Conservation (phyloP, 2,329 filamentous ascomycete species). For the Cercospora berteroae region DNA sequence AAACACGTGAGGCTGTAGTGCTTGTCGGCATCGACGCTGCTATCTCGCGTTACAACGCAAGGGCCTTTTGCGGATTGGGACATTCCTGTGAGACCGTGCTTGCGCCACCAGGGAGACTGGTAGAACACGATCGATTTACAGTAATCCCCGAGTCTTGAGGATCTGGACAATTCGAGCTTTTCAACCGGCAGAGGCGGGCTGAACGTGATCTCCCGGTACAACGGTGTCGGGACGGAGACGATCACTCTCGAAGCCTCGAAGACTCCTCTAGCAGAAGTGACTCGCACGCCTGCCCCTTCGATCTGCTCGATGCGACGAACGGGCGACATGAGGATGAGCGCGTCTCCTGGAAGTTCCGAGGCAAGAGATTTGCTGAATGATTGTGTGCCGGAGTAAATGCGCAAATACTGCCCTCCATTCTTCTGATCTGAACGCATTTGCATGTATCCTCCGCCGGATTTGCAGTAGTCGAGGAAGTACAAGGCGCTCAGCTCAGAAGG, state of each 20-base stretch:
- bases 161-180: slow-evolving; percentile 37
- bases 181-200: slow-evolving; percentile 45
- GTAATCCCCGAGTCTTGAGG: slow-evolving; percentile 46
- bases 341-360: slow-evolving; percentile 32
- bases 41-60: slow-evolving; percentile 49
- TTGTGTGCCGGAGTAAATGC: slow-evolving; percentile 51
- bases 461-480: slow-evolving; percentile 58
- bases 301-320: slow-evolving; percentile 26
- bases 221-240: slow-evolving; percentile 49
- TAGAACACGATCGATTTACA: slow-evolving; percentile 54
- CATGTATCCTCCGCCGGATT: slow-evolving; percentile 52
- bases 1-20: slow-evolving; percentile 44
- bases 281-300: slow-evolving; percentile 19
- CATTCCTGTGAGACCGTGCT: slow-evolving; percentile 47
- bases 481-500: slow-evolving; percentile 52
- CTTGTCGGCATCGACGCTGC: slow-evolving; percentile 32
- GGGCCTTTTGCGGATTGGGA: slow-evolving; percentile 48
- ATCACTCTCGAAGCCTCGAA: slow-evolving; percentile 49
- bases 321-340: slow-evolving; percentile 26
- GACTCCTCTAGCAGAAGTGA: slow-evolving; percentile 33
- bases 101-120: slow-evolving; percentile 48
- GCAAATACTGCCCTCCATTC: slow-evolving; percentile 54
- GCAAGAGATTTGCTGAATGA: slow-evolving; percentile 43
- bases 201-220: slow-evolving; percentile 50
- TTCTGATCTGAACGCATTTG: slow-evolving; percentile 55